A percentile compares a stretch with the other conserved stretches of the same genome.
Conservation (phyloP, 306 rosid genomes). For the Prunus padus region DNA sequence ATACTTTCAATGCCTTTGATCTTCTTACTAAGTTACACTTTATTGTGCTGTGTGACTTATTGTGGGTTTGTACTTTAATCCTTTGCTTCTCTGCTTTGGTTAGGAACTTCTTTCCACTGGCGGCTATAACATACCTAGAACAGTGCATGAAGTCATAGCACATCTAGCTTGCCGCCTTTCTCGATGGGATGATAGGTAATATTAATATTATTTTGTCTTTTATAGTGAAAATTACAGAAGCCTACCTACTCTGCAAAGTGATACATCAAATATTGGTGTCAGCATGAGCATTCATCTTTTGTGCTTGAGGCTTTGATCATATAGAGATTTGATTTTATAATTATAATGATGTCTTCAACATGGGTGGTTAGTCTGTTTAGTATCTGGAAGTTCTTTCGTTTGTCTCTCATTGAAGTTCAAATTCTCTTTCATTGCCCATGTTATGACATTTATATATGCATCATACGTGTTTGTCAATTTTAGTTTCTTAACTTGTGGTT, state of each 20-base stretch:
- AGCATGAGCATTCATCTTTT: not conserved
- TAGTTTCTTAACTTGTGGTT: not conserved
- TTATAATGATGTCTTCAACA: too few relatives aligned
- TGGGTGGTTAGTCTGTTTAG: too few relatives aligned
- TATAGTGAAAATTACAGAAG: conserved; percentile 8
- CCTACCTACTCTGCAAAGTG: conserved; percentile 9
- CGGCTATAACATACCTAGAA: conserved; percentile 73
- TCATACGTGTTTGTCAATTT: not conserved
- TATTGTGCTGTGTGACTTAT: conserved; percentile 4
- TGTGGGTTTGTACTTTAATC: conserved; percentile 2
- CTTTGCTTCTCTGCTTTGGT: conserved; percentile 21
- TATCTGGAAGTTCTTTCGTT: too few relatives aligned
- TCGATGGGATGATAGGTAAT: conserved; percentile 98
- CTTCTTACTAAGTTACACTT: conserved; percentile 13
- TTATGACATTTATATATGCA: not conserved
- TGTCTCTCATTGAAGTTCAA: not conserved
- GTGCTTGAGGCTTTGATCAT: too few relatives aligned
- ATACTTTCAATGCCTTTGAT: conserved; percentile 19
- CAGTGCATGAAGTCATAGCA: conserved; percentile 91
- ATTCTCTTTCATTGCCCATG: not conserved
- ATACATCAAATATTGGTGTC: conserved; percentile 7
- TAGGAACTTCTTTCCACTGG: conserved; percentile 89
- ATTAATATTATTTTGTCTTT: conserved; percentile 6
- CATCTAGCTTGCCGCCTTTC: conserved; percentile 73
- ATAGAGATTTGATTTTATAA: too few relatives aligned